phyloP scores from a whole-genome alignment of 2,329 filamentous ascomycete species.

The Parafenestella ontariensis region DNA sequence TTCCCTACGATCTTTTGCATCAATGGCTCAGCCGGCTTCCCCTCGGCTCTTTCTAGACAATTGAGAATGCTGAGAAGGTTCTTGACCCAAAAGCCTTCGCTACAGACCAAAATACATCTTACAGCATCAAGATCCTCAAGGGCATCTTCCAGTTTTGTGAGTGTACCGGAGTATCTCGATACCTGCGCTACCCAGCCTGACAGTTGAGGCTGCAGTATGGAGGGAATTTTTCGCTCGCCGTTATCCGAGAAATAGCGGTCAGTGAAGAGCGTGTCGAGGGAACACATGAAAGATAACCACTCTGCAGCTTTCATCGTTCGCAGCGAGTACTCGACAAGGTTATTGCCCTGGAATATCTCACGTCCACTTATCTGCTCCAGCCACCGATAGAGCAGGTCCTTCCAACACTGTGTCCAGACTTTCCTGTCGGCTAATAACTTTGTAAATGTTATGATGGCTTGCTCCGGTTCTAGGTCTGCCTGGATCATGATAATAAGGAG shows the following conservation, averaged over 20 bases:
- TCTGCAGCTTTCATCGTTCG: conserved; percentile 23
- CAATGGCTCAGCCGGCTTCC: conserved; percentile 19
- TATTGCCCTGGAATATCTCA: not conserved
- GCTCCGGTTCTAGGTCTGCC: conserved; percentile 5
- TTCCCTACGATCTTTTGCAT: conserved; percentile 28
- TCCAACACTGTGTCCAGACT: conserved; percentile 26
- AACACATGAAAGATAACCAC: conserved; percentile 31
- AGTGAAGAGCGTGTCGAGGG: conserved; percentile 27
- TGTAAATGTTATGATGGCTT: conserved; percentile 23
- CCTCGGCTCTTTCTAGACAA: conserved; percentile 13
- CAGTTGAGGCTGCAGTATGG: conserved; percentile 5
- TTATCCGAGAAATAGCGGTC: conserved; percentile 9
- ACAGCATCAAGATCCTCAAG: conserved; percentile 14
- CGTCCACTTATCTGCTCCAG: conserved; percentile 13
- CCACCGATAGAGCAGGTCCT: conserved; percentile 24
- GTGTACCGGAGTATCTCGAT: conserved; percentile 6
- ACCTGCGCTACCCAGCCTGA: conserved; percentile 5
- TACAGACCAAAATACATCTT: conserved; percentile 20
- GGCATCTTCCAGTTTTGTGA: conserved; percentile 28
- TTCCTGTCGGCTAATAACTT: conserved; percentile 19
- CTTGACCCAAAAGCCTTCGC: conserved; percentile 13
- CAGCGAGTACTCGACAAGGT: conserved; percentile 21
- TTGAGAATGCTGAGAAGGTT: conserved; percentile 24
- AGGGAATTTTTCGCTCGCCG: conserved; percentile 12
- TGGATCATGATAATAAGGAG: conserved; percentile 15